Evolutionary conservation across 78 protist genomes (phyloP), one percentile per base, ranked within the genome.

Genomic region (Dictyostelium intermedium): DNA sequence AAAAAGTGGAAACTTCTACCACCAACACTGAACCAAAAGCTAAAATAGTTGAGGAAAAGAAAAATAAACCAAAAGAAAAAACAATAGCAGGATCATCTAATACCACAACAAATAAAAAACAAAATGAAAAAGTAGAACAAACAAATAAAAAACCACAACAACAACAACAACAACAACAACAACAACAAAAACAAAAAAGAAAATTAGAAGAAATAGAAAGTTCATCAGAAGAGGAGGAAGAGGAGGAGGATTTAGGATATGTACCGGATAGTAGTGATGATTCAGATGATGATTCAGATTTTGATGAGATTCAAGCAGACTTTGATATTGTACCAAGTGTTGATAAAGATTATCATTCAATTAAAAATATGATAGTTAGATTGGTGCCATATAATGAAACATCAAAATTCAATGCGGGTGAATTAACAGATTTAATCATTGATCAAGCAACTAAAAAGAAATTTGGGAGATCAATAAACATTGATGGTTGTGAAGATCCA

Each of bases 401-500:
- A 11, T 77, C 69, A 10, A 79, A 77, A 45, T 87, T 87, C n/a
- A 50, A 30, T 23, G 85, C 85, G 10, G 93, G 93, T 23, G 93
- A 53, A 27, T 60, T 87, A 25, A 87, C 93, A 25, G 81, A 87
- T 39, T 23, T 87, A 16, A 87, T 87, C 1, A 20, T 87, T 16
- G 85, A 78, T 2, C 93, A 87, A 87, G 66, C 85, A 4, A 79
- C 63, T 13, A 35, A 60, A 66, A 32, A n/a, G 66, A 79, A 87
- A n/a, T 87, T 87, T 87, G 93, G 93, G 41, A 60, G 93, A 39
- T 37, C 72, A 3, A 78, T 87, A 20, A 11, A 83, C 30, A 76
- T 87, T 3, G 93, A 87, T n/a, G 76, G 83, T 25, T 63, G 16
- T 25, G 93, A 79, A 7, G 93, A 87, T 30, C 93, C 93, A 16